A percentile compares a stretch with the other conserved stretches of the same genome.
Conservation (phyloP, 1,284 basidiomycete species). For the Microbotryomycetes sp. region DNA sequence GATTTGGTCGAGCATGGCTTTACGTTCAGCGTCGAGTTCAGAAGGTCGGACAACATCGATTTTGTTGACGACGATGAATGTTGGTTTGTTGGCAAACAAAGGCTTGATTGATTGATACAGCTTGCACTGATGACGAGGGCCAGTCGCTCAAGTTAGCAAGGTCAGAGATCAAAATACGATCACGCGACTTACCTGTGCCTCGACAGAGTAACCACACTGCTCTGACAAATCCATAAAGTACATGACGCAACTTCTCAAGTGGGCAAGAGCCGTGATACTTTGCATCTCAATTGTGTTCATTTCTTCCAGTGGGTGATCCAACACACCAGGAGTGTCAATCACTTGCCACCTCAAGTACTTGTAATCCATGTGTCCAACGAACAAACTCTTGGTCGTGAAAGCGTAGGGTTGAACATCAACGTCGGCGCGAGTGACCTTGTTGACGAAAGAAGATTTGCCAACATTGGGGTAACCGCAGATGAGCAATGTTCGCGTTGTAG, state of each 20-base stretch:
- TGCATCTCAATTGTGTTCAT: conserved; percentile 99
- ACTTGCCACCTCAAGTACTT: conserved; percentile 97
- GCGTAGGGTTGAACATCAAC: conserved; percentile 97
- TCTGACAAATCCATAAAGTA: conserved; percentile 97
- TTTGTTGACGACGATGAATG: conserved; percentile 90
- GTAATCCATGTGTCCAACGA: conserved; percentile 94
- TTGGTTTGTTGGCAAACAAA: conserved; percentile 84
- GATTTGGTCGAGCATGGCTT: conserved; percentile 76
- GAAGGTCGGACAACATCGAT: conserved; percentile 80
- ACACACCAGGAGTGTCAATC: conserved; percentile 83
- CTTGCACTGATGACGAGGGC: conserved; percentile 60
- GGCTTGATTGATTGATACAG: conserved; percentile 97
- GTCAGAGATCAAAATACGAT: background rate
- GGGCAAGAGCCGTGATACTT: conserved; percentile 90
- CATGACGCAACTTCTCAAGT: conserved; percentile 80
- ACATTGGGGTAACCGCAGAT: conserved; percentile 97
- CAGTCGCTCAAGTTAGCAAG: background rate
- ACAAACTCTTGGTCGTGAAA: conserved; percentile 94
- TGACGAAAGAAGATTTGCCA: conserved; percentile 94
- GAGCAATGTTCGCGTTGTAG: conserved; percentile 89
- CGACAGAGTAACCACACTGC: conserved; percentile 90
- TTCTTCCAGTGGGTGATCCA: conserved; percentile 90
- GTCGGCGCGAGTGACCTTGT: conserved; percentile 94
- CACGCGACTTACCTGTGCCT: conserved; percentile 66
- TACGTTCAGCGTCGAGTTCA: conserved; percentile 67